Base-by-base conservation (phyloP, 225 moss, liverwort and hornwort species). In the Physcomitrellopsis africana region DNA sequence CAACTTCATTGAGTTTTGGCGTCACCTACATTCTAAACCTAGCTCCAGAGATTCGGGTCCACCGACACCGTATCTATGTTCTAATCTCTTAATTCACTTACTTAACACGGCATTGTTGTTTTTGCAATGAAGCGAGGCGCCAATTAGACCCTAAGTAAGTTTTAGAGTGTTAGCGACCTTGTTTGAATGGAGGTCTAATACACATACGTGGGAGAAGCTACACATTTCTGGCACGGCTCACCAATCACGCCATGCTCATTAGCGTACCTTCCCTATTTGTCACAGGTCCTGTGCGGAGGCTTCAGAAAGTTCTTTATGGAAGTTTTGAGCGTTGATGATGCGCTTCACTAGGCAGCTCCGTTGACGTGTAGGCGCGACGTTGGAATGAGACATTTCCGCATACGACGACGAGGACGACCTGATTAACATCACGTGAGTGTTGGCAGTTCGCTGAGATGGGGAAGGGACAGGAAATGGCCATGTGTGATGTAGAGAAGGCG, bases 371-470 rank as follows among this genome's bases (percentile, higher is more conserved):
- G 32, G 32, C 32, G 32, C 32, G 32, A 37, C 32, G 32, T 12
- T 20, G 62, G 19, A 15, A 51, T 20, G 62, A 63, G 41, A 19
- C 19, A 2, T 15, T 22, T 4, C 15, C 10, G 3, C 20, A 20
- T 11, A 49, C 15, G 42, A 44, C n/a, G 43, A 41, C 55, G 12
- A 63, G 57, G 72, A 37, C 12, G 45, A 10, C 13, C 47, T 23
- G 60, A 58, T 46, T 10, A 10, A 3, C 51, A 5, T 54, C 47
- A 46, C 54, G 5, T 54, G 63, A 77, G 24, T 22, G 37, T 20
- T 10, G 58, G 44, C 14, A 46, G 42, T 48, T 37, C 32, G 71
- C 67, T 23, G 76, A 76, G 22, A 86, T 83, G 83, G 75, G 72
- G 77, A 73, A 63, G 72, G 75, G 59, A 8, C 67, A 80, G 59